Base-by-base conservation (phyloP, 371 early-diverging fungal species). In the Apophysomyces elegans region DNA sequence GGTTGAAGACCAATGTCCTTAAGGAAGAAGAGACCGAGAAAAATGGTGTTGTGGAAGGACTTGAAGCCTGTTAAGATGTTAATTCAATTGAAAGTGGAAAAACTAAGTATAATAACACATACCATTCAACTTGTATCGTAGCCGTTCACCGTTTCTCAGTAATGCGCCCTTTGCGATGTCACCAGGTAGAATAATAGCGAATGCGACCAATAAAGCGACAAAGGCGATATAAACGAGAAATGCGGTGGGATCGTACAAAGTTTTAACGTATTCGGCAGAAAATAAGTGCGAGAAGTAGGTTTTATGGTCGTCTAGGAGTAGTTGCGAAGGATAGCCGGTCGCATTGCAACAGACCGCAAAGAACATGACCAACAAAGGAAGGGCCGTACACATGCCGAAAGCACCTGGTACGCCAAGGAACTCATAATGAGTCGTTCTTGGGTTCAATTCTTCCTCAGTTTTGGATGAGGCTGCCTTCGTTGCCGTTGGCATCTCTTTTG, bases 401-500 rank as follows among this genome's bases (percentile, higher is more conserved):
- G 93, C 85, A n/a, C 95, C 93, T 37, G 90, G 82, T 3, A 90
- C 90, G 4, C 97, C 97, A n/a, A 92, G 81, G 76, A 96, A 93
- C 75, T 93, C 93, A 71, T 84, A 90, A 58, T 81, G 77, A 2
- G 74, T 75, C 12, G 91, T 86, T 54, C 64, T 76, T 9, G 86
- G 89, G 58, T 90, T 86, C 35, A 84, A 61, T 38, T 78, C 78
- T 44, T 61, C 54, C 1, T 57, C 50, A 2, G 21, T 50, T 46
- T 37, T 61, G 26, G 44, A 45, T 36, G 18, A 50, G 36, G 37
- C 32, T 5, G 61, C n/a, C 8, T 47, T 46, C 11, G 16, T 7
- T 50, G 54, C 21, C 21, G 54, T 8, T 18, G 54, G 54, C 5
- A 21, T 21, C 9, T 50, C 54, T 50, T 50, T 50, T 50, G 54